Base-by-base conservation (phyloP, 78 protist genomes). In the Dictyostelium brefeldianum region DNA sequence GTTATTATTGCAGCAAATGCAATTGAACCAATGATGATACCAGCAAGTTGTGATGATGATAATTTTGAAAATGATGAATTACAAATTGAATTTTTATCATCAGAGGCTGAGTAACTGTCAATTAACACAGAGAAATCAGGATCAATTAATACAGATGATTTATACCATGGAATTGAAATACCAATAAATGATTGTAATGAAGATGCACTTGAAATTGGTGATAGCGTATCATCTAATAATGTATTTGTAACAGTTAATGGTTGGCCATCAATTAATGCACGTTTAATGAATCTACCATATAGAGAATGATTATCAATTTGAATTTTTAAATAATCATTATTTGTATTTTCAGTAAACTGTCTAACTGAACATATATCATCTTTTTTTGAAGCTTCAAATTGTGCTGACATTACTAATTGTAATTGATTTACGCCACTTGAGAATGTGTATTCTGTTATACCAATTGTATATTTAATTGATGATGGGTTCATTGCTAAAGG, bases 231-330 rank as follows among this genome's bases (percentile, higher is more conserved):
- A 67, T 67, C 75, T 17, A 67, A 67, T 67, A 22, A 31, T 17
- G 29, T 17, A 67, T 67, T 67, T 14, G 47, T 31, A 17, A 67
- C 29, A 0, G 75, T 31, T 67, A 41, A 29, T 31, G 75, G 50
- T 5, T 5, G 18, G 15, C 43, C 20, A 15, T 67, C 75, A 0
- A 67, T 67, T 17, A 67, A 29, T 14, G 75, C 75, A 27, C 74
- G n/a, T 27, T 65, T 65, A n/a, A 65, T 65, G 43, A 65, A 65
- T 65, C 74, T 65, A 15, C 74, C 74, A 65, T 29, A 65, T n/a
- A 65, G 74, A 0, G 36, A 29, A 65, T 65, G 74, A 65, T 65
- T 29, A 14, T 29, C 74, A 10, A 65, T 27, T 65, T 65, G 74
- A 65, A 65, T 65, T 29, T 65, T 29, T 9, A 65, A 27, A 11